Base-by-base conservation (phyloP, 2,329 filamentous ascomycete genomes). In the Penicillium olsonii region DNA sequence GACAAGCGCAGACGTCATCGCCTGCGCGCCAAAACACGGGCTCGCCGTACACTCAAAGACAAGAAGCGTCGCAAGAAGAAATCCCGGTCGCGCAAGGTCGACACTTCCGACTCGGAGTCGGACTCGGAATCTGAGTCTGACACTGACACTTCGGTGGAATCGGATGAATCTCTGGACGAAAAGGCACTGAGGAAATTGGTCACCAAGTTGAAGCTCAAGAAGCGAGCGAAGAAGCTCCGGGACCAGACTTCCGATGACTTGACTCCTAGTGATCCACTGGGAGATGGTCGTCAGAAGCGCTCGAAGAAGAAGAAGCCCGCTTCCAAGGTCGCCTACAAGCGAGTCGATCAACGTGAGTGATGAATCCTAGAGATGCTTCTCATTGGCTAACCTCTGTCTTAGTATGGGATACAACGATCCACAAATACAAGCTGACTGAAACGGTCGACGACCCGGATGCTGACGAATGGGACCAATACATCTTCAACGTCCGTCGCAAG, bases 401-500 rank as follows among this genome's bases (percentile, higher is more conserved):
- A 60, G 72, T 78, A 42, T 79, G 76, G 73, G 77, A 83, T 55
- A 79, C 70, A 50, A 79, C 72, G 3, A 81, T 82, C 38, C 82
- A 85, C 65, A 82, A 85, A 58, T 87, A 83, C 73, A 85, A 85
- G 64, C 77, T 86, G 29, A 84, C 80, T n/a, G 84, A 87, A 61
- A 87, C 83, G 11, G 77, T 81, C 3, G 78, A 84, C 47, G 82
- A 85, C 42, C 77, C 80, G n/a, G 81, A 83, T 49, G 73, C 73
- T 20, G 79, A 83, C 45, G 82, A 88, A 57, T 92, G 90, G 68
- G 85, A 92, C 52, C 84, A 88, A 52, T 94, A 87, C 66, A 79
- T 90, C 24, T 95, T 96, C 68, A 88, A 90, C 19, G 87, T 96
- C 14, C 84, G 89, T 14, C 82, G 91, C 46, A 87, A 83, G 12